These are phyloP conservation scores for Gaultheria prostrata DNA, from an alignment of 148 eudicot species.

Conservation along the genomic window DNA sequence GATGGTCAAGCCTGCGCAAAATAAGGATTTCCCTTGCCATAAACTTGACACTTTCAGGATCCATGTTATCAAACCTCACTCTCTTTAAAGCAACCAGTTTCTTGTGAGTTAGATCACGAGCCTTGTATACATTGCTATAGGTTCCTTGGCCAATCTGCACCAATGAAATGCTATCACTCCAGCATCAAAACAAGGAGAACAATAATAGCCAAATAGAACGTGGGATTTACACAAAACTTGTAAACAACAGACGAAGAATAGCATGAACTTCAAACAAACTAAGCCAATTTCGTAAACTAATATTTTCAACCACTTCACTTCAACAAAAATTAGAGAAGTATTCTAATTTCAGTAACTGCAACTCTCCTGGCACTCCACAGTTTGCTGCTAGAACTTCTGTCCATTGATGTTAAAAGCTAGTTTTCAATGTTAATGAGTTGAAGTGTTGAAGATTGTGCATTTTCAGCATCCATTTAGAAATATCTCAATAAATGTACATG, in stretches of 20 bases:
- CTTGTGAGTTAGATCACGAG: slow-evolving; percentile 56
- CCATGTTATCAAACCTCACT: slow-evolving; percentile 80
- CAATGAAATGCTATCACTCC: slow-evolving; percentile 24
- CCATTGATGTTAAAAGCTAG: neutral
- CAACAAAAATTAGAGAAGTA: neutral
- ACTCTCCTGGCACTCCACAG: neutral
- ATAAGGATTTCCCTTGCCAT: slow-evolving; percentile 91
- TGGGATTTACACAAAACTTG: neutral
- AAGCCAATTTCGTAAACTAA: neutral
- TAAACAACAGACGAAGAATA: neutral
- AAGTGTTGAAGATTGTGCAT: neutral
- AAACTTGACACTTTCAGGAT: slow-evolving; percentile 79
- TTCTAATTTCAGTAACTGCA: neutral
- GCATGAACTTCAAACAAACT: neutral
- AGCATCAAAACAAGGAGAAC: slow-evolving; percentile 23
- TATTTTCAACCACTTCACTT: neutral
- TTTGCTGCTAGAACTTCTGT: neutral
- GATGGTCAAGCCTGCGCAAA: slow-evolving; percentile 85
- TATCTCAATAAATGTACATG: neutral
- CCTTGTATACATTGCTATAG: slow-evolving; percentile 91
- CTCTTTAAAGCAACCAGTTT: slow-evolving; percentile 81
- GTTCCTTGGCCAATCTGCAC: slow-evolving; percentile 98
- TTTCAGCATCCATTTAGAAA: neutral
- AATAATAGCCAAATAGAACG: neutral
- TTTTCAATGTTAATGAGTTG: neutral